These are phyloP conservation scores for Protomyces lactucae-debilis DNA, from an alignment of 1,139 yeast species.

Conservation along the genomic window DNA sequence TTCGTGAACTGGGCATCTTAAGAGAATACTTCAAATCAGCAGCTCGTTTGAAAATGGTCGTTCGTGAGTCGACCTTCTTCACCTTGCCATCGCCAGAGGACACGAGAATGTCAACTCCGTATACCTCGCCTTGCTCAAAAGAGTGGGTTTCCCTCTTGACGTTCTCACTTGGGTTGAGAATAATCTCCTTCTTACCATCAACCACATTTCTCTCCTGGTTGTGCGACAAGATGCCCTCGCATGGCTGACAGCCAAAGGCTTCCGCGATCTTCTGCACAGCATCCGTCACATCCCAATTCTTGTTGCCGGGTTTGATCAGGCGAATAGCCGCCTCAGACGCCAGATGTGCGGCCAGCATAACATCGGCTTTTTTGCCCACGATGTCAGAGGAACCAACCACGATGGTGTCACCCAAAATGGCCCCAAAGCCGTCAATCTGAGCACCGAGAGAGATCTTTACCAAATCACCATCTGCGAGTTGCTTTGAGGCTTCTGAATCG, in stretches of 20 bases:
- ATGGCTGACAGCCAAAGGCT: constrained; percentile 56
- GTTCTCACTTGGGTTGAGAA: constrained; percentile 66
- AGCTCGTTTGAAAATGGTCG: constrained; percentile 63
- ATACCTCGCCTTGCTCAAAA: constrained; percentile 73
- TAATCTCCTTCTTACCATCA: constrained; percentile 73
- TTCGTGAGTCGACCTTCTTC: constrained; percentile 54
- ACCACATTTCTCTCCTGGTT: constrained; percentile 64
- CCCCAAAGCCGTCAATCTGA: constrained; percentile 72
- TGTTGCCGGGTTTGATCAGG: constrained; percentile 61
- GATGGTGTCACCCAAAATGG: constrained; percentile 62
- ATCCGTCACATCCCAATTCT: constrained; percentile 73
- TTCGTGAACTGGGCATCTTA: constrained; percentile 68
- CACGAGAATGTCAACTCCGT: constrained; percentile 68
- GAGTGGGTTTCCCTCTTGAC: constrained; percentile 59
- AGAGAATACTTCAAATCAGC: constrained; percentile 62
- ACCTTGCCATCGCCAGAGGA: constrained; percentile 67
- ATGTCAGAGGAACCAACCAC: constrained; percentile 50
- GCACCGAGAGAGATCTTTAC: constrained; percentile 73
- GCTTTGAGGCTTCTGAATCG: constrained; percentile 55
- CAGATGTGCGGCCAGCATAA: constrained; percentile 66
- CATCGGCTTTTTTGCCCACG: constrained; percentile 61
- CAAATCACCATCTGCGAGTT: constrained; percentile 63
- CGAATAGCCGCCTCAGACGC: constrained; percentile 78
- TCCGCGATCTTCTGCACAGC: constrained; percentile 61
- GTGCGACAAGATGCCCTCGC: constrained; percentile 64